Conservation (phyloP, 768 basidiomycete genomes). For the Lactifluus echinatus region DNA sequence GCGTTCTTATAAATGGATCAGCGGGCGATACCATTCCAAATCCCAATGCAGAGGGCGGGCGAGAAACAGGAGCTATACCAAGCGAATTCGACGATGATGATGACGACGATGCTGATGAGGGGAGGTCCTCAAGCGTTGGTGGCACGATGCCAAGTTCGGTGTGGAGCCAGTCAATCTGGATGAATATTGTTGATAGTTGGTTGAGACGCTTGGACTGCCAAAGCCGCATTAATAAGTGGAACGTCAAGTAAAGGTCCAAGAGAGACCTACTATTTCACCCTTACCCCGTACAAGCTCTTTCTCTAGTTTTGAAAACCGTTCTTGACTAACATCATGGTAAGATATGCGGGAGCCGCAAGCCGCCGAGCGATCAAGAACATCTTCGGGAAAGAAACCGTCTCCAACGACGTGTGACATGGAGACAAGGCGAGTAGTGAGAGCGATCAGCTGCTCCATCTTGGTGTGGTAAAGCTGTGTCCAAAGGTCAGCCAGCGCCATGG, state of each 20-base stretch:
- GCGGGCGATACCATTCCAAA: conserved; percentile 17
- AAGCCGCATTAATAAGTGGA: neutral
- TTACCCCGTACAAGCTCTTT: conserved; percentile 80
- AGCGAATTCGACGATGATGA: conserved; percentile 27
- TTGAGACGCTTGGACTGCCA: conserved; percentile 56
- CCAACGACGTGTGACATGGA: conserved; percentile 54
- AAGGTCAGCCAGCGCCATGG: neutral
- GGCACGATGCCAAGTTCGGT: conserved; percentile 70
- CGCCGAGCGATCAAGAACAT: conserved; percentile 42
- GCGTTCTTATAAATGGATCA: conserved; percentile 23
- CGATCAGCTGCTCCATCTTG: conserved; percentile 66
- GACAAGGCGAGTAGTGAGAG: conserved; percentile 58
- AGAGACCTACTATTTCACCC: conserved; percentile 64
- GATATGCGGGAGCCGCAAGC: conserved; percentile 30
- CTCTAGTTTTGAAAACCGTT: conserved; percentile 72
- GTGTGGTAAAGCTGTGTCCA: conserved; percentile 61
- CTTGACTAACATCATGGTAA: conserved; percentile 67
- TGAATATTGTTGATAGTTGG: conserved; percentile 52
- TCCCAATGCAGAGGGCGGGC: conserved; percentile 28
- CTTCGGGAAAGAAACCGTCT: conserved; percentile 45
- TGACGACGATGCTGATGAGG: conserved; percentile 26
- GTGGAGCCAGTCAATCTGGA: conserved; percentile 77
- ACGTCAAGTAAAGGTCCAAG: neutral
- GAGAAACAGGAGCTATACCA: conserved; percentile 24
- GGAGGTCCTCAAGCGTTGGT: conserved; percentile 44